Base-by-base conservation (phyloP, 495 filamentous ascomycete genomes). In the Podospora australis region DNA sequence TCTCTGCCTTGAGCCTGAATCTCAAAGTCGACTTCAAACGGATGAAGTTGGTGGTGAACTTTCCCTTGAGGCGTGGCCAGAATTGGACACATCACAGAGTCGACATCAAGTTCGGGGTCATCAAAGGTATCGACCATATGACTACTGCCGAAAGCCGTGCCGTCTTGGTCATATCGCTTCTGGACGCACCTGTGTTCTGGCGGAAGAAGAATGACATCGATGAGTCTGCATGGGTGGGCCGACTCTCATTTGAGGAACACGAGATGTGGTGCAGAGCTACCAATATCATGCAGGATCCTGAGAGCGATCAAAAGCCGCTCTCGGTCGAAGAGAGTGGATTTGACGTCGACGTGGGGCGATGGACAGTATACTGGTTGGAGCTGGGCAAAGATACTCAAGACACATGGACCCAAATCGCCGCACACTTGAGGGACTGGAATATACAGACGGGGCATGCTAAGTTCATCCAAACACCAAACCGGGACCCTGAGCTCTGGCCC, bases 181-280 rank as follows among this genome's bases (percentile, higher is more conserved):
- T 78, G 4, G 76, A 73, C 24, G 81, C 92, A 4, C 84, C 90
- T 0, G 52, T 76, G 2, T 82, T 81, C 54, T 88, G 75, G 44
- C 59, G 76, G 48, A 79, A 80, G 50, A 60, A 74, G 5, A 55
- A 64, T 1, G 57, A 80, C 23, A 56, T 65, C 13, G 53, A 35
- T 2, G 50, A 40, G 22, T 69, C 67, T 0, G 72, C 78, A 44
- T 72, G 67, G 11, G 64, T 70, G 16, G 70, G 73, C 16, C 62
- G 58, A 13, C 61, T 60, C 7, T 49, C 60, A 0, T 96, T 90
- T 90, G 71, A 59, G 24, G 80, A 84, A 11, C 66, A 67, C 19
- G 80, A 90, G 53, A 65, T 76, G 7, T 97, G 90, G 90, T 78
- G 73, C 32, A 75, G 92, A 11, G 83, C 85, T 44, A 88, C 87